These are phyloP conservation scores for Nothophytophthora sp. DNA, from an alignment of 352 stramenopile genomes.

Conservation along the genomic window DNA sequence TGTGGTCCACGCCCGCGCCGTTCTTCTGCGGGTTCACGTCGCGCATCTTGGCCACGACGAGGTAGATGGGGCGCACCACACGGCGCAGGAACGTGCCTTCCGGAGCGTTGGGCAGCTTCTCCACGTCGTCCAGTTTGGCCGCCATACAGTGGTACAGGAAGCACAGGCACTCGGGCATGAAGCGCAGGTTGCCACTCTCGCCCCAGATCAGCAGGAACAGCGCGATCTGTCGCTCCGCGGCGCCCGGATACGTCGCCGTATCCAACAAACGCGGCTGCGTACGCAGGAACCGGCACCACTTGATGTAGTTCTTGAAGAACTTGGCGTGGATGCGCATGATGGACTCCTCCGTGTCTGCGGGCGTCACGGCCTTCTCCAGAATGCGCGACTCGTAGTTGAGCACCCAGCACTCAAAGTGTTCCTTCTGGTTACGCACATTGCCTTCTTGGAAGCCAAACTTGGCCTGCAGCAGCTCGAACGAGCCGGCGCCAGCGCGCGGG, in stretches of 20 bases:
- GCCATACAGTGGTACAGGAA: conserved; percentile 88
- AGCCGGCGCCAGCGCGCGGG: conserved; percentile 30
- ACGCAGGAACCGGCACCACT: conserved; percentile 95
- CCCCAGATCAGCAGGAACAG: conserved; percentile 89
- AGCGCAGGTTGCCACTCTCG: conserved; percentile 82
- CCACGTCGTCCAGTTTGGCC: conserved; percentile 62
- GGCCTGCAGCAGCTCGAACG: conserved; percentile 82
- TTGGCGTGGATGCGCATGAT: conserved; percentile 90
- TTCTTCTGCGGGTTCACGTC: conserved; percentile 31
- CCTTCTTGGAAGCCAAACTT: conserved; percentile 90
- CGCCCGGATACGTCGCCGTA: conserved; percentile 21
- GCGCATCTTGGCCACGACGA: conserved; percentile 76
- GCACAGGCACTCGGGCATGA: conserved; percentile 90
- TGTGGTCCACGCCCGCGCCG: conserved; percentile 59
- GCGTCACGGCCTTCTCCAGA: conserved; percentile 14
- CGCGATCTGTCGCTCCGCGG: conserved; percentile 64
- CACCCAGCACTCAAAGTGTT: conserved; percentile 86
- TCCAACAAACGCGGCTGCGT: conserved; percentile 85
- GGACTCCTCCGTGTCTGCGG: conserved; percentile 54
- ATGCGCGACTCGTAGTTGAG: conserved; percentile 84
- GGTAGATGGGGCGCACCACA: conserved; percentile 79
- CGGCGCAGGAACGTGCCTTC: conserved; percentile 74
- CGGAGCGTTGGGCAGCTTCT: conserved; percentile 56
- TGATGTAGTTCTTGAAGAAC: conserved; percentile 93
- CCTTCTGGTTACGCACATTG: conserved; percentile 83